Evolutionary conservation across 2,329 filamentous ascomycete species (phyloP).

Genomic region (Aspergillus phoenicis): DNA sequence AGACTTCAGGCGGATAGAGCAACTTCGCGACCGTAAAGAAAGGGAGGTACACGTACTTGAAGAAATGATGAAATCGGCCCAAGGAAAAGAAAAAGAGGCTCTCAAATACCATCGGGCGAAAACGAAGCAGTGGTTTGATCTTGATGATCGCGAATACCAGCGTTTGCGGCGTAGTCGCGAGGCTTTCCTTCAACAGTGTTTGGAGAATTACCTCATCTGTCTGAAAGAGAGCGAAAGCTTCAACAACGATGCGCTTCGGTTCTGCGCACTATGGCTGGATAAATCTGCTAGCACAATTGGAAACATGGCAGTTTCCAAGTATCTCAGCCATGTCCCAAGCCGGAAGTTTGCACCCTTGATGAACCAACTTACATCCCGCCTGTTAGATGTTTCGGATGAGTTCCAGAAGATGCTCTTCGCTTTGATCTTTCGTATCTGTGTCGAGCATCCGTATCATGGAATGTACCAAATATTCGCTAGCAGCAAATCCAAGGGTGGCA

Average conservation of each 20-base stretch:
- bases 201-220: slow-evolving; percentile 90
- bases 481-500: slow-evolving; percentile 65
- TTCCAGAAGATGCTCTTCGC: slow-evolving; percentile 78
- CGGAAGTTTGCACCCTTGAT: slow-evolving; percentile 90
- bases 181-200: slow-evolving; percentile 80
- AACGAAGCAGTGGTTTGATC: slow-evolving; percentile 83
- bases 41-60: slow-evolving; percentile 77
- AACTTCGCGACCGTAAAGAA: slow-evolving; percentile 75
- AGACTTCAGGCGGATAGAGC: slow-evolving; percentile 79
- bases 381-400: slow-evolving; percentile 67
- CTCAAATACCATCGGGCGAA: slow-evolving; percentile 66
- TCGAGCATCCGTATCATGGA: slow-evolving; percentile 92
- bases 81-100: slow-evolving; percentile 56
- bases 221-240: slow-evolving; percentile 83
- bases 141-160: slow-evolving; percentile 85
- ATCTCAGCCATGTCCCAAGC: slow-evolving; percentile 76
- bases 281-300: slow-evolving; percentile 74
- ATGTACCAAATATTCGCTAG: slow-evolving; percentile 96
- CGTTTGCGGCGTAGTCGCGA: slow-evolving; percentile 75
- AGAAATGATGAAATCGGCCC: slow-evolving; percentile 55
- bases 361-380: slow-evolving; percentile 93
- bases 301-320: slow-evolving; percentile 72
- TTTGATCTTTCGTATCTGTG: slow-evolving; percentile 80
- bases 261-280: slow-evolving; percentile 93
- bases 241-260: slow-evolving; percentile 86